These are phyloP conservation scores for Inonotus obliquus DNA, from an alignment of 1,284 basidiomycete species.

Conservation along the genomic window DNA sequence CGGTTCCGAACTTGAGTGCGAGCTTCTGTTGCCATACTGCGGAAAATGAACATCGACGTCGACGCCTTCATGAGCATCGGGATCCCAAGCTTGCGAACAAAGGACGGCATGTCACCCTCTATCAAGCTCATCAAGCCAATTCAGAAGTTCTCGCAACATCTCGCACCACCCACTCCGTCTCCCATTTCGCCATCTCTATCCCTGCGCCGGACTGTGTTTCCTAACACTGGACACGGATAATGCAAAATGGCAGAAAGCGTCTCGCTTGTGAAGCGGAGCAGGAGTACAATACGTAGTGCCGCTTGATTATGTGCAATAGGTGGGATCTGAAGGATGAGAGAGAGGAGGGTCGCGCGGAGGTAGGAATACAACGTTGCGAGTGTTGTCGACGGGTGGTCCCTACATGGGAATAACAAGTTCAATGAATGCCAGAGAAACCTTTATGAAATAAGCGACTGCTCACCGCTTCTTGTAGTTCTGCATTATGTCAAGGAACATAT, in stretches of 20 bases:
- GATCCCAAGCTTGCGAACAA: conserved; percentile 58
- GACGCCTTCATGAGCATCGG: conserved; percentile 38
- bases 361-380: conserved; percentile 54
- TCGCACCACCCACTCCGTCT: too few relatives aligned
- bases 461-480: conserved; percentile 70
- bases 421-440: background rate
- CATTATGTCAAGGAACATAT: conserved; percentile 55
- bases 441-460: conserved; percentile 23
- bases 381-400: conserved; percentile 37
- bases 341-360: conserved; percentile 50
- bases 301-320: conserved; percentile 59
- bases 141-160: conserved; percentile 47
- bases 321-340: conserved; percentile 64
- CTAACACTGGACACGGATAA: conserved; percentile 40
- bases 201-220: background rate
- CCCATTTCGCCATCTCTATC: background rate
- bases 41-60: conserved; percentile 43
- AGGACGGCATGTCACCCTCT: conserved; percentile 64
- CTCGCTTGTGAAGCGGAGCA: conserved; percentile 69
- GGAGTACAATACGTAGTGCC: conserved; percentile 53
- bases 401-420: background rate
- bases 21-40: background rate
- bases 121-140: conserved; percentile 67
- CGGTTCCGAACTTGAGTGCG: background rate
- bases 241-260: conserved; percentile 52